Percentiles rank a stretch among this genome's conserved stretches.
Conservation (phyloP, 345 rosid genomes). For the Pugionium cornutum region DNA sequence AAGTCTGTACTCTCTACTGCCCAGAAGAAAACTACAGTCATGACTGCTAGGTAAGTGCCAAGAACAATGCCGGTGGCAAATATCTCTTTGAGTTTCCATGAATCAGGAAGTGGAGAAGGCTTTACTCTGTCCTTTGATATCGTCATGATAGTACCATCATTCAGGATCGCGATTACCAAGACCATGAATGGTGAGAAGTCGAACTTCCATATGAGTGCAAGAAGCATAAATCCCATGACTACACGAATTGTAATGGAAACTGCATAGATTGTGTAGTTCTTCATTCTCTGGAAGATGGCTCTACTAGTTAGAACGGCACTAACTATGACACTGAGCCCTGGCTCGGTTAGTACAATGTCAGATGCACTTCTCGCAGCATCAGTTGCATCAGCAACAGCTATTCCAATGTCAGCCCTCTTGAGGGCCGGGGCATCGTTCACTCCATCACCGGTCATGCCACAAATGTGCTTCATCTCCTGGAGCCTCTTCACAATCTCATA, state of each 20-base stretch:
- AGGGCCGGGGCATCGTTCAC: constrained; percentile 97
- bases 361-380: constrained; percentile 95
- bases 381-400: constrained; percentile 96
- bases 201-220: constrained; percentile 90
- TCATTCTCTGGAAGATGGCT: constrained; percentile 96
- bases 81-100: constrained; percentile 90
- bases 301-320: constrained; percentile 92
- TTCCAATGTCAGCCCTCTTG: constrained; percentile 93
- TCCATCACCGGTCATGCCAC: constrained; percentile 99
- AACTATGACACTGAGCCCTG: constrained; percentile 92
- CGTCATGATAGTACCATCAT: constrained; percentile 89
- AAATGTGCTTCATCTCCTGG: constrained; percentile 82
- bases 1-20: constrained; percentile 59
- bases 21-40: constrained; percentile 94
- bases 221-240: constrained; percentile 78
- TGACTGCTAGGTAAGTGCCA: constrained; percentile 77
- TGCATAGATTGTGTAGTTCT: constrained; percentile 96
- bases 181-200: constrained; percentile 99
- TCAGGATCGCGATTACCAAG: constrained; percentile 78
- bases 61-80: constrained; percentile 83
- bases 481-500: constrained; percentile 91
- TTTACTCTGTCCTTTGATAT: constrained; percentile 80
- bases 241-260: constrained; percentile 91
- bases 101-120: constrained; percentile 83
- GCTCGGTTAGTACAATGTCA: constrained; percentile 90